Evolutionary conservation across 768 basidiomycete species (phyloP), one percentile per base, ranked within the genome.

Genomic region (Chlorophyllum brunneum): DNA sequence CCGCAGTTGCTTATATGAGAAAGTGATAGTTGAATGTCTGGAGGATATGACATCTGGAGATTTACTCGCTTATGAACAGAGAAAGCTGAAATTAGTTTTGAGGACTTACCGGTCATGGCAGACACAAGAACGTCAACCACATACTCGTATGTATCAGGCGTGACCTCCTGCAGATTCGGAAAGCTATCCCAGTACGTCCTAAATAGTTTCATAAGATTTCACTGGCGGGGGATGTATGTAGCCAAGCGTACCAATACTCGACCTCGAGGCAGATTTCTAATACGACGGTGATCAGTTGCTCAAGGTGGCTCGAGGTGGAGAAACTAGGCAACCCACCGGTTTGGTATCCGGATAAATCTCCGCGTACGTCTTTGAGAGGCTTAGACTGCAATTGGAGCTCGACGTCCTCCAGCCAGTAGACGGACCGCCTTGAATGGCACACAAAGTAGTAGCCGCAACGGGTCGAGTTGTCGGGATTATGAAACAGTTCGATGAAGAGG

Each of bases 371-470:
- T 0, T 15, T 27, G 15, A 37, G 9, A 1, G 3, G 7, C 18
- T 27, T 5, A 15, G 31, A 29, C 18, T 16, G 26, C 11, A 24
- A 5, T 18, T 38, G 9, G 3, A 52, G 8, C 10, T 43, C 26
- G 11, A 52, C 41, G 7, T 38, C 26, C 11, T 52, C 51, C 9
- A 44, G 23, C 51, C 51, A 52, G 33, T 44, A 52, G 5, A 52
- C 20, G 34, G 23, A 15, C 26, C 27, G 33, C 4, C 24, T 52
- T 13, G 34, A 41, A 16, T 52, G 51, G 10, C 37, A 9, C 2
- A 45, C 41, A 37, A 52, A 43, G 16, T 52, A 45, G 20, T 52
- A 52, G 15, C 51, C 51, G n/a, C 51, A 52, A 10, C 18, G 15
- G n/a, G 18, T 11, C 2, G 9, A 5, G 34, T 16, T 16, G 1